Base-by-base conservation (phyloP, 1,284 basidiomycete species). In the Leccinum pallidistipes region DNA sequence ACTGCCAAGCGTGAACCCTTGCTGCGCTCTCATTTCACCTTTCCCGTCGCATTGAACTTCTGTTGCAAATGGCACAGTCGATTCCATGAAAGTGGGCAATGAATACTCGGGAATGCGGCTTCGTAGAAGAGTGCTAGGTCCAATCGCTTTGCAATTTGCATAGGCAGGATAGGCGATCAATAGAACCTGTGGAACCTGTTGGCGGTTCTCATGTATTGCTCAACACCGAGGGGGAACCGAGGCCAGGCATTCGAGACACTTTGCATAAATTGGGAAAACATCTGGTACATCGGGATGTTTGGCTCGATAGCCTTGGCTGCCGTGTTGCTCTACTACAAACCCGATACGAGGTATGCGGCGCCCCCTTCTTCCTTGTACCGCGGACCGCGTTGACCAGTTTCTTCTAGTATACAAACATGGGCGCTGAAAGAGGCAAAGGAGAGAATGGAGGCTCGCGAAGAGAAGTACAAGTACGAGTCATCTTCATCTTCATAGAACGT, bases 261-360 rank as follows among this genome's bases (percentile, higher is more conserved):
- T 21, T 21, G 21, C 21, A 21, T 21, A 21, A 21, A 88, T 57
- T 96, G 94, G 95, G 94, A 94, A 80, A 85, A 83, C 68, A 81
- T 92, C 57, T 96, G 92, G 90, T 93, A 94, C 75, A 76, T 87
- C 69, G 94, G 95, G 32, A 94, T 98, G 88, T 95, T 92, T 72
- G 96, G 95, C 51, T 83, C 88, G 12, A 91, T 98, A 85, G 86
- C 81, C 6, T 80, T 95, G 62, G 92, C 88, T 34, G 79, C 82
- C 8, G 84, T 97, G 52, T 78, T 94, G 70, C 78, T 94, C 53
- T 92, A 94, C 78, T 98, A 96, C 84, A 97, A 97, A 81, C 96
- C 97, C 6, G 95, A 98, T 75, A 96, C 92, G 18, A 95, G 90
- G 95, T 95, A 71, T 68, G 90, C 78, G 6, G n/a, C 34, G 0